Evolutionary conservation across 2,329 filamentous ascomycete species (phyloP).

Genomic region (Mollisia scopiformis): DNA sequence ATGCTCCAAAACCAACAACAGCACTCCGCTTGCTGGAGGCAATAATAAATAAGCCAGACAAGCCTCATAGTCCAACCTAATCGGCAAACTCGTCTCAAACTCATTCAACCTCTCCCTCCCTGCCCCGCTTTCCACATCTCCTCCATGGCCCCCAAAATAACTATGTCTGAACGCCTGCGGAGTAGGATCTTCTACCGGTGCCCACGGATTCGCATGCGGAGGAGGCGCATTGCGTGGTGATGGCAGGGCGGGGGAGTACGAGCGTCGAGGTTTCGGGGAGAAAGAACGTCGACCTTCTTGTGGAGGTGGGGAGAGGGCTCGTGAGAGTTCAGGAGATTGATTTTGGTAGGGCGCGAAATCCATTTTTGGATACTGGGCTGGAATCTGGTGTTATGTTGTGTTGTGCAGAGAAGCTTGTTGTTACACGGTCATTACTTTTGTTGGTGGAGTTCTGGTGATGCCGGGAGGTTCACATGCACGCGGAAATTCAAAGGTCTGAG

Average conservation of each 20-base stretch:
- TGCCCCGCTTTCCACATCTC: constrained; percentile 23
- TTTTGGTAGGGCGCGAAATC: constrained; percentile 98
- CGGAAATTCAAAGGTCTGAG: constrained; percentile 9
- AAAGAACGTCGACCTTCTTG: constrained; percentile 50
- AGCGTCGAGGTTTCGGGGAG: constrained; percentile 44
- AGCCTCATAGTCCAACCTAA: constrained; percentile 88
- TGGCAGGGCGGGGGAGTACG: constrained; percentile 55
- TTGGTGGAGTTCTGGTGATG: background rate
- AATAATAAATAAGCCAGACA: constrained; percentile 84
- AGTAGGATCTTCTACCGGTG: constrained; percentile 20
- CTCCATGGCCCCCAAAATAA: constrained; percentile 10
- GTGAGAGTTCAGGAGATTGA: constrained; percentile 80
- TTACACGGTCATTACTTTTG: background rate
- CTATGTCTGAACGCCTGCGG: constrained; percentile 21
- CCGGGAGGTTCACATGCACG: background rate
- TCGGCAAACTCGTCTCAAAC: constrained; percentile 87
- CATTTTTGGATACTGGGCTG: constrained; percentile 54
- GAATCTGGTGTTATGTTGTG: background rate
- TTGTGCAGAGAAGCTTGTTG: background rate
- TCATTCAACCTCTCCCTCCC: constrained; percentile 66
- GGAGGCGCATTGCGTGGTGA: constrained; percentile 43
- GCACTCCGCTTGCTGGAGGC: constrained; percentile 82
- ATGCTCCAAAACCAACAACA: constrained; percentile 84
- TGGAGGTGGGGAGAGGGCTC: constrained; percentile 73
- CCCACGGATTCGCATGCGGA: constrained; percentile 38